These are phyloP conservation scores for Euphorbia celastroides DNA, from an alignment of 441 rosid species.

Conservation along the genomic window DNA sequence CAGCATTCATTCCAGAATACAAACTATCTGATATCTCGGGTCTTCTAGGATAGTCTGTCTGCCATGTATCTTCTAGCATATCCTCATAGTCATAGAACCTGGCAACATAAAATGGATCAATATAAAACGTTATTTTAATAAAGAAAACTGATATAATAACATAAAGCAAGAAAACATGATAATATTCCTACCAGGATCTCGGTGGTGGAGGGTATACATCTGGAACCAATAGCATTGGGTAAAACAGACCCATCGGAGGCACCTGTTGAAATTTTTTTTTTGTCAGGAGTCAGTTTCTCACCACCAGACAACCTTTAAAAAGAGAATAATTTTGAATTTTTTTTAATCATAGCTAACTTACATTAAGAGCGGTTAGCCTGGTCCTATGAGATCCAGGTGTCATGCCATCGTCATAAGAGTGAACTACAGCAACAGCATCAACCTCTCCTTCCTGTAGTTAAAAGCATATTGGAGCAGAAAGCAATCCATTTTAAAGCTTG, in stretches of 20 bases:
- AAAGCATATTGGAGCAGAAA: constrained; percentile 9
- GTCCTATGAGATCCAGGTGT: constrained; percentile 79
- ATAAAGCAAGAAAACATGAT: constrained; percentile 14
- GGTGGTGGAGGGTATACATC: constrained; percentile 90
- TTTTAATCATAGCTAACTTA: constrained; percentile 25
- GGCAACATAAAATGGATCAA: constrained; percentile 12
- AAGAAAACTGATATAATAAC: constrained; percentile 5
- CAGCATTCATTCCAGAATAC: constrained; percentile 45
- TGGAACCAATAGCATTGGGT: constrained; percentile 84
- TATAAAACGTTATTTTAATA: background rate
- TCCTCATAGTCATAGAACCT: constrained; percentile 93
- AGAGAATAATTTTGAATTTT: constrained; percentile 10
- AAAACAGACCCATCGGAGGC: constrained; percentile 96
- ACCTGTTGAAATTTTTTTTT: constrained; percentile 41
- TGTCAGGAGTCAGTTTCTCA: constrained; percentile 6
- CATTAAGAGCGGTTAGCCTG: constrained; percentile 83
- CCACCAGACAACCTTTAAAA: constrained; percentile 12
- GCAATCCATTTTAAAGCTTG: background rate
- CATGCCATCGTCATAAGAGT: constrained; percentile 74
- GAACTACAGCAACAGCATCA: constrained; percentile 60
- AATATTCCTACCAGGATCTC: constrained; percentile 58
- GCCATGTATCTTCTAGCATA: constrained; percentile 91
- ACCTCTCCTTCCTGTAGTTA: constrained; percentile 67
- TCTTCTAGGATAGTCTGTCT: constrained; percentile 75
- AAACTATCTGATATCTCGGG: constrained; percentile 55